Evolutionary conservation across 2,329 filamentous ascomycete species (phyloP), one percentile per base, ranked within the genome.

Genomic region (Fusarium robinianum): DNA sequence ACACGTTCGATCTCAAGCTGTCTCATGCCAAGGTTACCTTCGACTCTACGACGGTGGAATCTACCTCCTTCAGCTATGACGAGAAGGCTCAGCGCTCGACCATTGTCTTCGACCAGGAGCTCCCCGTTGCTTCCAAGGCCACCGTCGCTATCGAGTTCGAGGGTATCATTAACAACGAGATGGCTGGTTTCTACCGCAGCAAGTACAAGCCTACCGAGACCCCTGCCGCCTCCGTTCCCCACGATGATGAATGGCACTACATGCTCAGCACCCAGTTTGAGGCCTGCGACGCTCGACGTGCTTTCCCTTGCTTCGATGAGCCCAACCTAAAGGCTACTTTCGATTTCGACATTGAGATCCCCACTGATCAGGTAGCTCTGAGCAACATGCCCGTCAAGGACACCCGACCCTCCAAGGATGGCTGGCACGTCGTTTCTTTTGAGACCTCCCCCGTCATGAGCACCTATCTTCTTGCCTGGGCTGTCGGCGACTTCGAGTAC

Each of bases 241-340:
- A 78, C 63, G 90, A 85, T 53, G 76, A 77, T 32, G 77, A 83
- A 60, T 81, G 77, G 64, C 80, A 83, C 67, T 80, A 80, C 65
- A 91, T 92, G 88, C 76, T 96, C 69, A 95, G 89, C 74, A 99
- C 94, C 34, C 94, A 99, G 67, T 99, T 99, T 65, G 94, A 99
- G 75, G 87, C 91, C 31, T 96, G 90, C 63, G 94, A 99, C 71
- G 94, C 94, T 50, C 86, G 94, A 55, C 81, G 91, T 57, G 92
- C 94, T 7, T 96, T 99, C 72, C 94, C 94, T 33, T 99, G 94
- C 74, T 97, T 97, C 64, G 94, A 99, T 65, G 94, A 99, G 73
- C 94, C 94, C 27, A 96, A 95, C 63, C 79, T 97, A 54, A 99
- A 99, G 73, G 90, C 94, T 8, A 92, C 90, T 3, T 97, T 96